phyloP scores from a whole-genome alignment of 768 basidiomycete species.

The Goffeauzyma gilvescens region DNA sequence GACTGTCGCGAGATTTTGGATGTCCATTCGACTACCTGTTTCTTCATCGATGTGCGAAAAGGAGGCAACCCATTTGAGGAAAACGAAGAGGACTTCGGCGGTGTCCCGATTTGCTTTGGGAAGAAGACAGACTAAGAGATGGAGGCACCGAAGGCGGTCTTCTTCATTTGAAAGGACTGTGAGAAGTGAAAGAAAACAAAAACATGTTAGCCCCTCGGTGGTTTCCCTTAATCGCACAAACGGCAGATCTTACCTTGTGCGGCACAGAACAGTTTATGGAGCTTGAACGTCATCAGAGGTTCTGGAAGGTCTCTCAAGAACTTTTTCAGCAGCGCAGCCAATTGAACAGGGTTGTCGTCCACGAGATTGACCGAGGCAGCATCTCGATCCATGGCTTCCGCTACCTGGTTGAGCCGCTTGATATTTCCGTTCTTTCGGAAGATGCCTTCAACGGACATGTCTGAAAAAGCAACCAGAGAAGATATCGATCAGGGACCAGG shows the following conservation, averaged over 20 bases:
- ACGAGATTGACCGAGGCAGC: conserved; percentile 74
- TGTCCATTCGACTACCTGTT: conserved; percentile 96
- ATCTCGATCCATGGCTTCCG: conserved; percentile 87
- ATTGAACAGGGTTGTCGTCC: conserved; percentile 87
- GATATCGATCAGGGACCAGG: conserved; percentile 2
- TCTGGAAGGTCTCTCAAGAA: conserved; percentile 92
- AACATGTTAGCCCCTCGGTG: background rate
- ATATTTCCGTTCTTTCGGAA: conserved; percentile 98
- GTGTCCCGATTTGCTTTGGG: conserved; percentile 92
- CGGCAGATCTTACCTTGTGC: conserved; percentile 78
- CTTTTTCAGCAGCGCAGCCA: conserved; percentile 90
- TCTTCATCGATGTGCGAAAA: conserved; percentile 96
- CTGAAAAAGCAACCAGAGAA: conserved; percentile 34
- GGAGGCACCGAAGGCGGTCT: conserved; percentile 65
- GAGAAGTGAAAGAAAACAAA: background rate
- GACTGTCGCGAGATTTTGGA: conserved; percentile 85
- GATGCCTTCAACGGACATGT: conserved; percentile 97
- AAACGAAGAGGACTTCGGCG: conserved; percentile 91
- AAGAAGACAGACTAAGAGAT: conserved; percentile 64
- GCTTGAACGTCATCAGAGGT: conserved; percentile 81
- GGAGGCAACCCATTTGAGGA: conserved; percentile 97
- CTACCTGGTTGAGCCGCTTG: conserved; percentile 69
- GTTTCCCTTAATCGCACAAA: conserved; percentile 12
- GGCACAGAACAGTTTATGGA: conserved; percentile 71
- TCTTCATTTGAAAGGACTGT: conserved; percentile 52